phyloP scores from a whole-genome alignment of 768 basidiomycete genomes.

The Lentinula aciculospora region DNA sequence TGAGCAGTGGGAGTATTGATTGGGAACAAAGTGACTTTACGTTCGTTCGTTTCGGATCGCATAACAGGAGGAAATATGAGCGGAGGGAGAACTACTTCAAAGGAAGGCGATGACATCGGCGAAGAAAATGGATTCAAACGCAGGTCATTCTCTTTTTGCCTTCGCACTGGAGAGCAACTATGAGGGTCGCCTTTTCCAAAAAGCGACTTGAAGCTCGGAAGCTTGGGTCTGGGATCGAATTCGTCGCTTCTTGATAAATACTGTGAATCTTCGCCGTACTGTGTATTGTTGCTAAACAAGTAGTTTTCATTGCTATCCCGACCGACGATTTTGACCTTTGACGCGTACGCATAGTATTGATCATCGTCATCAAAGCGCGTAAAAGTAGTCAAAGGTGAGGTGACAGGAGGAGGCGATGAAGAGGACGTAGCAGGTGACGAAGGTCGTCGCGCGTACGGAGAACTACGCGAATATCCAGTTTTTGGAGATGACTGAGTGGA shows the following conservation, averaged over 20 bases:
- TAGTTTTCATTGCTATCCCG: not conserved
- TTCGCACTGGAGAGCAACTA: not conserved
- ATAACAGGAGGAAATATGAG: not conserved
- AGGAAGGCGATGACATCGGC: not conserved
- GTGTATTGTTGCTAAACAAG: not conserved
- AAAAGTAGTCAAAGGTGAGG: not conserved
- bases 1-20: not conserved
- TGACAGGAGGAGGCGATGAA: not conserved
- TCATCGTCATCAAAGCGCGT: not conserved
- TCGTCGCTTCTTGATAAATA: not conserved
- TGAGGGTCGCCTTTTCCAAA: not conserved
- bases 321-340: not conserved
- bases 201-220: not conserved
- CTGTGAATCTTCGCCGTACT: not conserved
- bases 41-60: not conserved
- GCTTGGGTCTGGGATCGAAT: not conserved
- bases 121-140: not conserved
- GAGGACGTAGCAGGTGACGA: conserved; percentile 1
- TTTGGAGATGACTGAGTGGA: not conserved
- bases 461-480: not conserved
- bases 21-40: not conserved
- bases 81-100: not conserved
- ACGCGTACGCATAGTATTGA: not conserved
- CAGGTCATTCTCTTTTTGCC: not conserved
- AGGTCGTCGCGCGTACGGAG: not conserved